Evolutionary conservation across 768 basidiomycete species (phyloP), one percentile per base, ranked within the genome.

Genomic region (Hemileccinum rubropunctum): DNA sequence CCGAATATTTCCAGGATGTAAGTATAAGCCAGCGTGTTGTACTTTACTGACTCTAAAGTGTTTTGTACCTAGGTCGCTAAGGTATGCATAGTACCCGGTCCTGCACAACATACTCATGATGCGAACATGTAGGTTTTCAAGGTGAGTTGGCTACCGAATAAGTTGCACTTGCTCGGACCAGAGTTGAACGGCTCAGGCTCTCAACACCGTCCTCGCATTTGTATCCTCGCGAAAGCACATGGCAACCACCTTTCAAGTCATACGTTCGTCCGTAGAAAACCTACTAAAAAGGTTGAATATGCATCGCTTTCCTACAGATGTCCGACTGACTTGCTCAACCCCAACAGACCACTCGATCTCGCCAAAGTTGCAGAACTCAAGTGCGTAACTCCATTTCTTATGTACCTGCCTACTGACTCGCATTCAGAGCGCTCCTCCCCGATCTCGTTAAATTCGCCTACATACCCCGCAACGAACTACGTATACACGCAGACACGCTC

Each of bases 131-230:
- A 81, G 73, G 69, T 80, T 20, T 75, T 71, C 65, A 73, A 79
- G 69, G 75, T 72, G 54, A 47, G 63, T 42, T 41, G 37, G 20
- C 32, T 35, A 15, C 15, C 18, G 26, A 2, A 13, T 0, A 20
- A 7, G 21, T 41, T 44, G 32, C 34, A 15, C 6, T 23, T 34
- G n/a, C 28, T 33, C 10, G 45, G 15, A 15, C 26, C 20, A 33
- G 27, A 4, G 28, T 8, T 30, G 11, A 15, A 49, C 6, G 14
- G 12, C 13, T 34, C 44, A 95, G 89, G 89, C 91, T 10, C 71
- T 95, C 41, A 95, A 94, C 58, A 91, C 91, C 13, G 89, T 95
- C 4, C 77, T 94, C 35, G 91, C 88, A 0, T 95, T 95, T 60
- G 78, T 91, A 34, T 88, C 89, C 3, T 84, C 89, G 0, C 77